Percentiles rank a stretch among this genome's conserved stretches.
These are phyloP conservation scores for Salvia miltiorrhiza DNA, from an alignment of 257 asterid species.

Conservation along the genomic window DNA sequence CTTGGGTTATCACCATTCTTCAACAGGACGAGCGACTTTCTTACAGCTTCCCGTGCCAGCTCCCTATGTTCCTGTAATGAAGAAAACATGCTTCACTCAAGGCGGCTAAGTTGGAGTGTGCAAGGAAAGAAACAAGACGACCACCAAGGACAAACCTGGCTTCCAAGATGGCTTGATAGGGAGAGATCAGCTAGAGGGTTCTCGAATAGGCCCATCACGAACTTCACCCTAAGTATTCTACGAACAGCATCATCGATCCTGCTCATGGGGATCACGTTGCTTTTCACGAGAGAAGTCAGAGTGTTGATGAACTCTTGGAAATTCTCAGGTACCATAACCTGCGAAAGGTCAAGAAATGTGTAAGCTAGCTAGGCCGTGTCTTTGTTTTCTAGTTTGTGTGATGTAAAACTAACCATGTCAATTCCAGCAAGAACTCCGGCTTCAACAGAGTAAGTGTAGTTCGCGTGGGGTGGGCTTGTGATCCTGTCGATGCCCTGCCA, in stretches of 20 bases:
- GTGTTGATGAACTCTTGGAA: conserved; percentile 37
- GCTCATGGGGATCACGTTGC: conserved; percentile 46
- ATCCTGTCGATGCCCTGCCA: conserved; percentile 84
- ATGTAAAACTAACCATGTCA: conserved; percentile 62
- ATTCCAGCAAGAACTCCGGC: conserved; percentile 81
- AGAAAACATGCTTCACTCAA: not conserved
- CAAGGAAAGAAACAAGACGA: not conserved
- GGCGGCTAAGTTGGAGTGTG: no score
- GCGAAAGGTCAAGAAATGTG: conserved; percentile 5
- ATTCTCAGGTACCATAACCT: conserved; percentile 62
- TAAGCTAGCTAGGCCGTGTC: not conserved
- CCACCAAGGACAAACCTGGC: conserved; percentile 30
- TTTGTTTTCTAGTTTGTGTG: not conserved
- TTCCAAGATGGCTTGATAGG: conserved; percentile 45
- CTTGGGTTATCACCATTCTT: conserved; percentile 51
- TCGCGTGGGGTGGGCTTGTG: conserved; percentile 65
- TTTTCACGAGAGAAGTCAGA: conserved; percentile 42
- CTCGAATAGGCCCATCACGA: conserved; percentile 51
- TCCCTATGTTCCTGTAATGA: conserved; percentile 71
- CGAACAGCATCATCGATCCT: conserved; percentile 60
- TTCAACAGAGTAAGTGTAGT: conserved; percentile 78
- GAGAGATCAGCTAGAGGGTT: conserved; percentile 55
- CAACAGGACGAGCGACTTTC: conserved; percentile 80
- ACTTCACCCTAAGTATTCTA: conserved; percentile 58
- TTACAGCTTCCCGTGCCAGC: conserved; percentile 89